Evolutionary conservation across 1,139 yeast species (phyloP), one percentile per base, ranked within the genome.

Genomic region (Lodderomyces beijingensis): DNA sequence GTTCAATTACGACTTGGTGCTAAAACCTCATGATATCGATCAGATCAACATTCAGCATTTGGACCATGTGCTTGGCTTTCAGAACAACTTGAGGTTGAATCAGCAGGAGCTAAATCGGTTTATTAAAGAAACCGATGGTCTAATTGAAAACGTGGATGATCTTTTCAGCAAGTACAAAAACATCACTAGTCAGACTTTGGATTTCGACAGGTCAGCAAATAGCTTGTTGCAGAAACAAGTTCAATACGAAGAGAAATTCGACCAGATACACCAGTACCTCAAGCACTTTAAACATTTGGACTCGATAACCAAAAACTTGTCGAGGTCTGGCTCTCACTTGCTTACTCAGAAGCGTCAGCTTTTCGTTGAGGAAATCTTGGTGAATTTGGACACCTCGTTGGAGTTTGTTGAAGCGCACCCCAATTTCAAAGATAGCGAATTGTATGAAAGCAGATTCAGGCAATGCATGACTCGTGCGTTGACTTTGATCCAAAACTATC

Each of bases 381-480:
- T 41, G 2, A 75, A 76, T 34, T 62, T 89, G 33, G 95, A 87
- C 49, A 70, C 73, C 43, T 55, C 70, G 5, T 44, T 68, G 23
- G 52, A 45, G 3, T 67, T 68, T 37, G 50, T 68, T 22, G 49
- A 50, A 3, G 16, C 39, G 7, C 68, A 65, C 41, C 62, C 70
- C 2, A 66, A 71, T 25, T 82, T 82, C 47, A 78, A 73, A 49
- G 95, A 88, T 38, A 65, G 78, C 12, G 94, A 81, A 22, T 50
- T 76, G 3, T 88, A 86, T 53, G 72, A 72, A 28, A 75, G 80
- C 43, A 70, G 91, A 39, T 86, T 85, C 57, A 73, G 87, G 39
- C 95, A 86, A 47, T 86, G 96, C 49, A 70, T 88, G 74, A 80
- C 93, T 1, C 71, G 96, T 39, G 80, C 95, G 0, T 66, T 88